These are phyloP conservation scores for Corynespora cassiicola DNA, from an alignment of 2,329 filamentous ascomycete genomes.

Conservation along the genomic window DNA sequence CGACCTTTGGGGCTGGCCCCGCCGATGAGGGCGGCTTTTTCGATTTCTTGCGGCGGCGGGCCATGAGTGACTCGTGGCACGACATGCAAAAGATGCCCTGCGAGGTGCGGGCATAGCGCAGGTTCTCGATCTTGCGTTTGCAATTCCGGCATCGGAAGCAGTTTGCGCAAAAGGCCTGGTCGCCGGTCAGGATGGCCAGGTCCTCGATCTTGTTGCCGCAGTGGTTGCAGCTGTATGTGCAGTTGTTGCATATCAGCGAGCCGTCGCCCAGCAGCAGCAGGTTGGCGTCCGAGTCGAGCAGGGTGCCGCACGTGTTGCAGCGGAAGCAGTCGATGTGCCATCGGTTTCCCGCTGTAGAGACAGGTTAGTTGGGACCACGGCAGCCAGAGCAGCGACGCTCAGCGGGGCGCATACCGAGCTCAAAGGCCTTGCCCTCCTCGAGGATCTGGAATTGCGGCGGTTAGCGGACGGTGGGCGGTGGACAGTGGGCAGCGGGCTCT, in stretches of 20 bases:
- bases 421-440: constrained; percentile 98
- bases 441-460: constrained; percentile 72
- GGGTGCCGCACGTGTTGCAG: constrained; percentile 92
- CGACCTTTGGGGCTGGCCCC: constrained; percentile 68
- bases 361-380: constrained; percentile 34
- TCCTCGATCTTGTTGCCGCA: constrained; percentile 99
- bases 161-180: constrained; percentile 96
- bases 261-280: constrained; percentile 96
- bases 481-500: too few species aligned
- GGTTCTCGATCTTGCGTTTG: constrained; percentile 98
- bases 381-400: not conserved
- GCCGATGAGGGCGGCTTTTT: constrained; percentile 55
- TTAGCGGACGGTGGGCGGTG: constrained; percentile 9
- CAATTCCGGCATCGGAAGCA: constrained; percentile 98
- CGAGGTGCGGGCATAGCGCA: constrained; percentile 95
- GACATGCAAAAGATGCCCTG: constrained; percentile 99
- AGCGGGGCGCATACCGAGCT: constrained; percentile 73
- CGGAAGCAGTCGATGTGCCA: constrained; percentile 99
- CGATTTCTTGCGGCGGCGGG: constrained; percentile 84
- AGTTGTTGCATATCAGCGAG: constrained; percentile 98
- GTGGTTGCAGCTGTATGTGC: constrained; percentile 97
- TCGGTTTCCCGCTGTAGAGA: constrained; percentile 82
- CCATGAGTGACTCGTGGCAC: constrained; percentile 97
- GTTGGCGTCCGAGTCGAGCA: constrained; percentile 98
- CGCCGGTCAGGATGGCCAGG: constrained; percentile 93